Evolutionary conservation across 2,329 filamentous ascomycete genomes (phyloP).

Genomic region (Teratosphaeria viscida): DNA sequence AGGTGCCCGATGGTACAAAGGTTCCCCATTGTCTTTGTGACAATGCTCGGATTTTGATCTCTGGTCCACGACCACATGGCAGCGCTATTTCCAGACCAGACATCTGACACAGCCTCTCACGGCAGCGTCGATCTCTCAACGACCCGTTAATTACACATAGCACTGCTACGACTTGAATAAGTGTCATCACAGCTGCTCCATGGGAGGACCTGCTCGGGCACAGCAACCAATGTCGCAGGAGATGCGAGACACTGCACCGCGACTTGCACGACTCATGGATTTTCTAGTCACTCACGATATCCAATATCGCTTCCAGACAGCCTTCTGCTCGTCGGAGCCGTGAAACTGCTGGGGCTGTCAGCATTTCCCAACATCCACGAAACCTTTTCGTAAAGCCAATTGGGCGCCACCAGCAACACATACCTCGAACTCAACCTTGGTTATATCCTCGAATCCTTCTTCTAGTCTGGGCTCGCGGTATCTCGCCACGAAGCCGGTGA

Average conservation of each 20-base stretch:
- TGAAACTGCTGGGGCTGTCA: constrained; percentile 44
- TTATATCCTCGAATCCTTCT: constrained; percentile 79
- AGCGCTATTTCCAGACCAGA: neutral
- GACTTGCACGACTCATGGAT: neutral
- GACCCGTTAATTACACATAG: neutral
- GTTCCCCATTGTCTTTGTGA: neutral
- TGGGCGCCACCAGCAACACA: constrained; percentile 14
- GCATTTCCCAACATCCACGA: neutral
- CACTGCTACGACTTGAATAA: neutral
- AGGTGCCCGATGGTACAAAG: neutral
- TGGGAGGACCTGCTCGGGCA: neutral
- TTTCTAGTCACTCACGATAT: constrained; percentile 24
- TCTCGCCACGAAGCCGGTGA: constrained; percentile 61
- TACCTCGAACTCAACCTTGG: constrained; percentile 61
- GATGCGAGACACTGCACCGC: neutral
- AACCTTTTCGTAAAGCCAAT: neutral
- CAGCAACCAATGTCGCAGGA: neutral
- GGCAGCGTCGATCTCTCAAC: neutral
- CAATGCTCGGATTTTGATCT: neutral
- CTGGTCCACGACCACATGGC: neutral
- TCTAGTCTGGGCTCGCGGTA: constrained; percentile 60
- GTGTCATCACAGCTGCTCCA: neutral
- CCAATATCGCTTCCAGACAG: constrained; percentile 71
- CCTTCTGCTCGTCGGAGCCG: constrained; percentile 57
- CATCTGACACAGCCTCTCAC: neutral